A percentile compares a stretch with the other conserved stretches of the same genome.
phyloP scores from a whole-genome alignment of 495 filamentous ascomycete species.

The Rostrohypoxylon terebratum region DNA sequence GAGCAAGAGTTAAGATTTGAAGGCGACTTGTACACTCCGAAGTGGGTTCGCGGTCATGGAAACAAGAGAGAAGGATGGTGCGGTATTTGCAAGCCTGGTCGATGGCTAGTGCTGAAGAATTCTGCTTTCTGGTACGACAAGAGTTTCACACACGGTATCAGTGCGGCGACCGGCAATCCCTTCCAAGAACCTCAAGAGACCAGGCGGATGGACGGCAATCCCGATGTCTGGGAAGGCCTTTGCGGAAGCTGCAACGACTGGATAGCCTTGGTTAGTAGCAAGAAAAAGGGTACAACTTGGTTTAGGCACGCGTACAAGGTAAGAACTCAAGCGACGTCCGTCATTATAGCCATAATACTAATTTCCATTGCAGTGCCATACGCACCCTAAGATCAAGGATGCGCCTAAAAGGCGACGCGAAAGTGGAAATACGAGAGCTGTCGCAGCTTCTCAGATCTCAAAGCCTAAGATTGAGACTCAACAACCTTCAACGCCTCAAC shows the following conservation, averaged over 20 bases:
- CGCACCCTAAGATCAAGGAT: slow-evolving; percentile 79
- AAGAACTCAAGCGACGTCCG: slow-evolving; percentile 38
- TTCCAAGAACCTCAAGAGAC: slow-evolving; percentile 80
- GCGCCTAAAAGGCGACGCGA: slow-evolving; percentile 76
- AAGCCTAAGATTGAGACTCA: slow-evolving; percentile 56
- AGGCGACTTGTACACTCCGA: slow-evolving; percentile 81
- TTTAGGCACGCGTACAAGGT: slow-evolving; percentile 88
- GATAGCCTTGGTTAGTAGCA: slow-evolving; percentile 82
- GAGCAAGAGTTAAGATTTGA: slow-evolving; percentile 83
- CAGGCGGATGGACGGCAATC: slow-evolving; percentile 79
- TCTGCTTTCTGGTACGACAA: slow-evolving; percentile 91
- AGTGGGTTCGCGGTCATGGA: slow-evolving; percentile 81
- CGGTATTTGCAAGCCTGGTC: slow-evolving; percentile 82
- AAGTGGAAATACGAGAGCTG: slow-evolving; percentile 62
- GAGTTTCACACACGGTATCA: slow-evolving; percentile 83
- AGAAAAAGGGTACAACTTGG: slow-evolving; percentile 89
- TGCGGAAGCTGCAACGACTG: slow-evolving; percentile 83
- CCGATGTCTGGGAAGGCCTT: slow-evolving; percentile 83
- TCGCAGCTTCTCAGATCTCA: slow-evolving; percentile 50
- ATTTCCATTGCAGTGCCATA: slow-evolving; percentile 70
- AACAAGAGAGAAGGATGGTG: slow-evolving; percentile 89
- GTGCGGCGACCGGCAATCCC: slow-evolving; percentile 76
- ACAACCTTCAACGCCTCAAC: slow-evolving; percentile 55
- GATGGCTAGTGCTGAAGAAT: slow-evolving; percentile 86
- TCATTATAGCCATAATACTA: slow-evolving; percentile 17